Conservation (phyloP, 2,329 filamentous ascomycete genomes). For the Cyclaneusma minus region DNA sequence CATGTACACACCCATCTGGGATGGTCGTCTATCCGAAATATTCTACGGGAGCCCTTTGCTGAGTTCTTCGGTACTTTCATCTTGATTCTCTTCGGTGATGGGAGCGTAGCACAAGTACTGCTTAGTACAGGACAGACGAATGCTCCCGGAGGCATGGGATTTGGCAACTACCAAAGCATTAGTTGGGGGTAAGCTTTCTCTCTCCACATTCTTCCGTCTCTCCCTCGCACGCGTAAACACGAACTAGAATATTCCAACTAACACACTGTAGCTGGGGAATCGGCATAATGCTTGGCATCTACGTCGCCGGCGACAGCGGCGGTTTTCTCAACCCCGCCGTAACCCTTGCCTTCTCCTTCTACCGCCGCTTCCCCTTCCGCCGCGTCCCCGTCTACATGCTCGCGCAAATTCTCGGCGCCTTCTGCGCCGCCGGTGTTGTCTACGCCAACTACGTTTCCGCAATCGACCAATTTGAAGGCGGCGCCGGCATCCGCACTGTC, state of each 20-base stretch:
- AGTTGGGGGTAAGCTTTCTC: constrained; percentile 12
- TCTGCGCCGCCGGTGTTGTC: constrained; percentile 38
- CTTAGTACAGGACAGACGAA: constrained; percentile 20
- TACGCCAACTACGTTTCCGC: constrained; percentile 50
- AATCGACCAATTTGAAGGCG: constrained; percentile 52
- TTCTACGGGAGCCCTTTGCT: constrained; percentile 27
- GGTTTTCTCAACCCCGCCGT: constrained; percentile 58
- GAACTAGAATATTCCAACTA: too few species aligned
- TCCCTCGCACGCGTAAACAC: too few species aligned
- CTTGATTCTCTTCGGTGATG: constrained; percentile 54
- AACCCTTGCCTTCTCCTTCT: constrained; percentile 54
- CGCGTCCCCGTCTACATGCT: constrained; percentile 51
- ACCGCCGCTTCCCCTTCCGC: constrained; percentile 51
- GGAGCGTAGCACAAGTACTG: constrained; percentile 53
- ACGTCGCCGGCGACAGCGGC: constrained; percentile 45
- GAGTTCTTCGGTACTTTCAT: constrained; percentile 58
- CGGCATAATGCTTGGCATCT: constrained; percentile 57
- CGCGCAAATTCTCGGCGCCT: constrained; percentile 52
- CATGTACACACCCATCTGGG: constrained; percentile 8
- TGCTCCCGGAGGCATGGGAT: constrained; percentile 10
- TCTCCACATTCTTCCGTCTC: neutral
- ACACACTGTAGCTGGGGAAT: constrained; percentile 27
- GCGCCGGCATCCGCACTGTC: constrained; percentile 44
- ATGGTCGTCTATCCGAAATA: constrained; percentile 11
- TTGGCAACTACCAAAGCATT: constrained; percentile 15